Conservation (phyloP, 2,329 filamentous ascomycete genomes). For the Beauveria scarabaeidicola region DNA sequence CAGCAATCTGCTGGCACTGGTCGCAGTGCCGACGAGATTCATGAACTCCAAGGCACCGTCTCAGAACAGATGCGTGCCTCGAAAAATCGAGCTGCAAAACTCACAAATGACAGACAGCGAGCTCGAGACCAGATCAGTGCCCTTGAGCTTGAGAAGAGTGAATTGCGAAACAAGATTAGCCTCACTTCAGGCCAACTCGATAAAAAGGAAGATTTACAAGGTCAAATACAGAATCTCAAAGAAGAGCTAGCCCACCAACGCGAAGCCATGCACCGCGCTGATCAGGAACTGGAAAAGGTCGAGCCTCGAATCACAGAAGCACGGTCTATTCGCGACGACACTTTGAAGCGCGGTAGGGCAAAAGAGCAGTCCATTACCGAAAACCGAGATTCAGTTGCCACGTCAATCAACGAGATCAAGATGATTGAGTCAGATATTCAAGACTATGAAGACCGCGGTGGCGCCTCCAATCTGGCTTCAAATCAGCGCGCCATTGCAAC, state of each 20-base stretch:
- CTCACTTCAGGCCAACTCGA: slow-evolving; percentile 67
- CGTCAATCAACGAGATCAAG: slow-evolving; percentile 69
- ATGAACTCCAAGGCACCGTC: slow-evolving; percentile 60
- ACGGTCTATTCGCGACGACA: slow-evolving; percentile 67
- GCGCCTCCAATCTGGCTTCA: slow-evolving; percentile 59
- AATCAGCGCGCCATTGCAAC: slow-evolving; percentile 61
- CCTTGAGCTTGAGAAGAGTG: slow-evolving; percentile 69
- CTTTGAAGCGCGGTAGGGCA: slow-evolving; percentile 58
- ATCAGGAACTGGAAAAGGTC: slow-evolving; percentile 65
- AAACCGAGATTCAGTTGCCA: slow-evolving; percentile 61
- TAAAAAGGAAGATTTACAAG: slow-evolving; percentile 63
- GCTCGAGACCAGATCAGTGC: slow-evolving; percentile 57
- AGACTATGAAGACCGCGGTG: slow-evolving; percentile 68
- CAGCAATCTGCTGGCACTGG: slow-evolving; percentile 59
- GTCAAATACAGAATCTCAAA: slow-evolving; percentile 66
- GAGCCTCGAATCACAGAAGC: slow-evolving; percentile 69
- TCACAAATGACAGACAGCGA: slow-evolving; percentile 64
- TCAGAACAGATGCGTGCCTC: slow-evolving; percentile 58
- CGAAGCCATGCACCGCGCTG: slow-evolving; percentile 58
- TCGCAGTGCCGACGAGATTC: slow-evolving; percentile 74
- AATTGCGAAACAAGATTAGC: slow-evolving; percentile 64
- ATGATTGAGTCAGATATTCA: slow-evolving; percentile 70
- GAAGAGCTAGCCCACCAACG: slow-evolving; percentile 60
- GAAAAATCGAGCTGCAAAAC: slow-evolving; percentile 55
- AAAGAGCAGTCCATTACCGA: slow-evolving; percentile 66